A percentile compares a stretch with the other conserved stretches of the same genome.
phyloP scores from a whole-genome alignment of 495 filamentous ascomycete species.

The Hypomontagnella submonticulosa region DNA sequence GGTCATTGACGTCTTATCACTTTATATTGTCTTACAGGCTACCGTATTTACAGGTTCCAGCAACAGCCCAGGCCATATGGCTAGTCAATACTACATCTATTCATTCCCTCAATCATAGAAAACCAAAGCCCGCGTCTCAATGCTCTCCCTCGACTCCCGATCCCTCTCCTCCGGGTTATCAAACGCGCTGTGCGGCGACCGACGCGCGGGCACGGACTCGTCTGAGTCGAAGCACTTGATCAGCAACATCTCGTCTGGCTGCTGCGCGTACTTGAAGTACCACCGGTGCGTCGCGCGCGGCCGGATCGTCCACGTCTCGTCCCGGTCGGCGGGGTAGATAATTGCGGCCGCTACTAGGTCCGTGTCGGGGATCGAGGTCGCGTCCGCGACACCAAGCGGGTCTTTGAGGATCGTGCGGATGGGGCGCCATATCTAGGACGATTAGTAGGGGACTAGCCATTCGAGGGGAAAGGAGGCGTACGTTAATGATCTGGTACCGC shows the following conservation, averaged over 20 bases:
- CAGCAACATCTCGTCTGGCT: slow-evolving; percentile 66
- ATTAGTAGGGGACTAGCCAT: neutral
- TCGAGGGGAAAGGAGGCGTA: slow-evolving; percentile 15
- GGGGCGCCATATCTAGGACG: slow-evolving; percentile 69
- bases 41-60: neutral
- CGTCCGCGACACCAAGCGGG: slow-evolving; percentile 70
- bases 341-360: slow-evolving; percentile 77
- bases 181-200: slow-evolving; percentile 72
- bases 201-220: slow-evolving; percentile 64
- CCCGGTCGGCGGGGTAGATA: slow-evolving; percentile 70
- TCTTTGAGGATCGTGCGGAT: slow-evolving; percentile 70
- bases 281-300: slow-evolving; percentile 69
- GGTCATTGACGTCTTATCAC: neutral
- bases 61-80: no score
- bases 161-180: slow-evolving; percentile 61
- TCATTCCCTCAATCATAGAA: slow-evolving; percentile 49
- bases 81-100: no score
- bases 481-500: slow-evolving; percentile 78
- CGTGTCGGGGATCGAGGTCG: slow-evolving; percentile 65
- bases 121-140: slow-evolving; percentile 69
- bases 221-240: slow-evolving; percentile 77
- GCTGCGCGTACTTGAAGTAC: slow-evolving; percentile 77
- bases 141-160: slow-evolving; percentile 64
- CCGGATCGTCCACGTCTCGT: slow-evolving; percentile 77
- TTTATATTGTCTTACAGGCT: neutral